A percentile compares a stretch with the other conserved stretches of the same genome.
These are phyloP conservation scores for Paracamarosporium sp. DNA, from an alignment of 2,329 filamentous ascomycete genomes.

Conservation along the genomic window DNA sequence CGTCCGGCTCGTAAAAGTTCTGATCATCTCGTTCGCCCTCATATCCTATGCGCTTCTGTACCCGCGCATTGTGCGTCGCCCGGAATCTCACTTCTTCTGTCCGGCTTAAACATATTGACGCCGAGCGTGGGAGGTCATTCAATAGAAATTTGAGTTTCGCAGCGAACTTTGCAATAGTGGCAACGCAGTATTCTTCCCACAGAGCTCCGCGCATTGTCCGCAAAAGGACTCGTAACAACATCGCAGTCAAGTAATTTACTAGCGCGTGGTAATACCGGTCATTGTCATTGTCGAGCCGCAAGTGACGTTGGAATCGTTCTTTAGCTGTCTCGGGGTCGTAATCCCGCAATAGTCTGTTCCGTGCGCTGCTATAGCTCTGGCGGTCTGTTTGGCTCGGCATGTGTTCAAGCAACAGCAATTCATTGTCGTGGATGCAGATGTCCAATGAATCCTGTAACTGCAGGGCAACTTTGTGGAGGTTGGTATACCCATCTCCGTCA, in stretches of 20 bases:
- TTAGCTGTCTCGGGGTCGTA: slow-evolving; percentile 3
- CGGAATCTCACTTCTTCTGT: slow-evolving; percentile 1
- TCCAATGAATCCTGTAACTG: slow-evolving; percentile 1
- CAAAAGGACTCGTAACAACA: not conserved
- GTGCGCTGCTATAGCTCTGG: not conserved
- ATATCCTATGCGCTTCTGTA: not conserved
- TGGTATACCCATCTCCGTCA: slow-evolving; percentile 1
- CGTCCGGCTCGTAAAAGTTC: not conserved
- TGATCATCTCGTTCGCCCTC: not conserved
- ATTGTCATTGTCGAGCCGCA: not conserved
- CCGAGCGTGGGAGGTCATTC: not conserved
- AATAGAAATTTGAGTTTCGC: slow-evolving; percentile 2
- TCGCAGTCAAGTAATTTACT: not conserved
- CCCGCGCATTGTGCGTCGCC: not conserved
- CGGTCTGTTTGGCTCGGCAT: slow-evolving; percentile 3
- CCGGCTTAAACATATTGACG: not conserved
- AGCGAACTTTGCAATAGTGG: not conserved
- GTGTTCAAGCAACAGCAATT: not conserved
- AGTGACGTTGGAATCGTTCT: slow-evolving; percentile 1
- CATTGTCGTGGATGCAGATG: slow-evolving; percentile 2
- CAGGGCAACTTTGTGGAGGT: not conserved
- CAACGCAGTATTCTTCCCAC: slow-evolving; percentile 3
- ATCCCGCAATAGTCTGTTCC: not conserved
- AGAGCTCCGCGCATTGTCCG: not conserved
- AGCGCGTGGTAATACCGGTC: not conserved